Conservation (phyloP, 805 yeast species). For the Kockiozyma suomiensis region DNA sequence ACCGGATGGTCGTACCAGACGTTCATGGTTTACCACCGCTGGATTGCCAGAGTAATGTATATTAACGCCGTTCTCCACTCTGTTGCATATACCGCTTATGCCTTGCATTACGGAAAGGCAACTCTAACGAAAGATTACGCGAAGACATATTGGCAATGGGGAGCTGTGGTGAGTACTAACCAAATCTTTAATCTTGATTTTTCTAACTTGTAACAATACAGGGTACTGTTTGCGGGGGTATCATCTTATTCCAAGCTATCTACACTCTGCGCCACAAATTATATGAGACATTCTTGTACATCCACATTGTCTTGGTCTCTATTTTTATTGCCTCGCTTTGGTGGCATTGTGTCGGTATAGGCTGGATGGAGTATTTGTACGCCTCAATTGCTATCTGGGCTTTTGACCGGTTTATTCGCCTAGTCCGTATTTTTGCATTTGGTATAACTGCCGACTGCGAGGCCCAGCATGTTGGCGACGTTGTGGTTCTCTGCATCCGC, state of each 20-base stretch:
- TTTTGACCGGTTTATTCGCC: slow-evolving; percentile 62
- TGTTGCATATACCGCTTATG: slow-evolving; percentile 9
- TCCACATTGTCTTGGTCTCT: slow-evolving; percentile 60
- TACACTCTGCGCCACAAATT: slow-evolving; percentile 20
- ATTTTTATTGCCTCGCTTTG: slow-evolving; percentile 59
- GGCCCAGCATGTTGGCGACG: background rate
- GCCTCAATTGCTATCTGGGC: slow-evolving; percentile 69
- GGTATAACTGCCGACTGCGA: slow-evolving; percentile 7
- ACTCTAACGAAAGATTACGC: background rate
- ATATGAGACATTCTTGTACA: slow-evolving; percentile 62
- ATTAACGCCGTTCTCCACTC: slow-evolving; percentile 17
- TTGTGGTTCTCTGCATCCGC: background rate
- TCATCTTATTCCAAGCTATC: slow-evolving; percentile 13
- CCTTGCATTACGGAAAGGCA: slow-evolving; percentile 2
- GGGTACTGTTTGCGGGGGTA: slow-evolving; percentile 10
- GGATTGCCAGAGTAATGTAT: slow-evolving; percentile 44
- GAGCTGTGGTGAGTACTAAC: slow-evolving; percentile 5
- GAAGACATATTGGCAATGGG: background rate
- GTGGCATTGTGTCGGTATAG: slow-evolving; percentile 59
- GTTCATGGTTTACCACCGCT: slow-evolving; percentile 65
- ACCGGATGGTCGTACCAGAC: slow-evolving; percentile 66
- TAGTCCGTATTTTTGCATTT: slow-evolving; percentile 47
- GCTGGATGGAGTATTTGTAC: slow-evolving; percentile 47
- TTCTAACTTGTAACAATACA: no score
- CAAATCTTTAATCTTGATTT: no score